A percentile compares a stretch with the other conserved stretches of the same genome.
These are phyloP conservation scores for Tinospora cordifolia DNA, from an alignment of 164 flowering plant species.

Conservation along the genomic window DNA sequence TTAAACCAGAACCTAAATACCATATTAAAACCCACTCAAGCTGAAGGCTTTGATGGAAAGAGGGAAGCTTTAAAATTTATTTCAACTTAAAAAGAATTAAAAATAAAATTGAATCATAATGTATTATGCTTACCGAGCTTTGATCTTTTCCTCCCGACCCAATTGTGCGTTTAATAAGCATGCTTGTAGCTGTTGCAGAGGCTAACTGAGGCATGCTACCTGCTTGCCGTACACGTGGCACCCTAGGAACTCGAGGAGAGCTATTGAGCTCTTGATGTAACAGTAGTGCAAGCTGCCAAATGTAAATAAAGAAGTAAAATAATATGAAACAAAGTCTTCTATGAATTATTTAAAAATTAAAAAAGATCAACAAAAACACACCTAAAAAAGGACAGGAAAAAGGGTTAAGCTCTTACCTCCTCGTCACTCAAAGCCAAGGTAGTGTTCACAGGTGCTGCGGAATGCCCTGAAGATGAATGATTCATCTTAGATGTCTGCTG, in stretches of 20 bases:
- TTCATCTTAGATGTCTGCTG: conserved; percentile 44
- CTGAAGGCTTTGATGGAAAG: too few relatives aligned
- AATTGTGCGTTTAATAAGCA: conserved; percentile 57
- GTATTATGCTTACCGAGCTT: conserved; percentile 34
- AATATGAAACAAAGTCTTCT: not conserved
- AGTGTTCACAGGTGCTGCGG: conserved; percentile 40
- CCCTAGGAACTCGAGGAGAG: conserved; percentile 94
- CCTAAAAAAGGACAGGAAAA: not conserved
- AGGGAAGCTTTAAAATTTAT: too few relatives aligned
- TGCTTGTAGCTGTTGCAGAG: conserved; percentile 53
- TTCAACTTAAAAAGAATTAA: too few relatives aligned
- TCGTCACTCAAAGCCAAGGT: conserved; percentile 73
- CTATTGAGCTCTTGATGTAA: conserved; percentile 97
- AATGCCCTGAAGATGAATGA: conserved; percentile 27
- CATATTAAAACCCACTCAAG: too few relatives aligned
- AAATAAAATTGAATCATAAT: too few relatives aligned
- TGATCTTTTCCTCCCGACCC: conserved; percentile 65
- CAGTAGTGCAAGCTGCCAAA: conserved; percentile 75
- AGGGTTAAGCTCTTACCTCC: conserved; percentile 44
- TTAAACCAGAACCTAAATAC: too few relatives aligned
- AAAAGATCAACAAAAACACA: too few relatives aligned
- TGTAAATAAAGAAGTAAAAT: not conserved
- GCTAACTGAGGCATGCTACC: conserved; percentile 68
- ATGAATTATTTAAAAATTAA: too few relatives aligned
- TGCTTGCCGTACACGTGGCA: conserved; percentile 79